Percentiles rank a stretch among this genome's conserved stretches.
Evolutionary conservation across 768 basidiomycete genomes (phyloP).

Genomic region (Lentinula detonsa): DNA sequence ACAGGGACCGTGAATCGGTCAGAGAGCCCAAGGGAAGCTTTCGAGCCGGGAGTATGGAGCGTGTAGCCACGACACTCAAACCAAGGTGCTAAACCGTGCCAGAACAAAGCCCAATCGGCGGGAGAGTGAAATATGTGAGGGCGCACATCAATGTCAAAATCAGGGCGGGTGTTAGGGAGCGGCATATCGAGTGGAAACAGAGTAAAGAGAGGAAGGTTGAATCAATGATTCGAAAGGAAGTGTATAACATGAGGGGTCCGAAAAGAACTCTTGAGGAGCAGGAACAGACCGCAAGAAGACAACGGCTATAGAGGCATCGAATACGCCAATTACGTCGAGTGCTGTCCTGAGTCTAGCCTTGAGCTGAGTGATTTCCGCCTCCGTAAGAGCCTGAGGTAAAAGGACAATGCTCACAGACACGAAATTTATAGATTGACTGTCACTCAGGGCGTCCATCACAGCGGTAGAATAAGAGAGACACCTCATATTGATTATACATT

Average conservation of each 20-base stretch:
- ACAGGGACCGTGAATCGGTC: slow-evolving; percentile 1
- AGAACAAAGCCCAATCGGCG: slow-evolving; percentile 3
- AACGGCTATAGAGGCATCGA: neutral
- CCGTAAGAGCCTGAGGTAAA: neutral
- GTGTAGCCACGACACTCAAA: neutral
- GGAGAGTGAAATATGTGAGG: neutral
- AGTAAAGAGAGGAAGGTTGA: neutral
- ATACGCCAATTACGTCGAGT: neutral
- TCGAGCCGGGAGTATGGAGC: neutral
- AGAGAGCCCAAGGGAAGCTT: neutral
- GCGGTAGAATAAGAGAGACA: neutral
- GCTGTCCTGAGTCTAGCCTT: neutral
- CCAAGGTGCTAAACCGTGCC: slow-evolving; percentile 1
- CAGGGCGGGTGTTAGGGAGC: neutral
- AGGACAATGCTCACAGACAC: neutral
- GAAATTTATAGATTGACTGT: neutral
- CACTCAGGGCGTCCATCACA: neutral
- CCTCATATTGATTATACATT: neutral
- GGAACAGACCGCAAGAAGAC: neutral
- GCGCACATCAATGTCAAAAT: slow-evolving; percentile 1
- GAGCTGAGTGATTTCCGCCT: neutral
- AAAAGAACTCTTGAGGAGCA: neutral
- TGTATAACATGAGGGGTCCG: neutral
- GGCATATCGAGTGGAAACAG: neutral
- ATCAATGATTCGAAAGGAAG: neutral